phyloP scores from a whole-genome alignment of 78 protist genomes.

The Guillardia theta region DNA sequence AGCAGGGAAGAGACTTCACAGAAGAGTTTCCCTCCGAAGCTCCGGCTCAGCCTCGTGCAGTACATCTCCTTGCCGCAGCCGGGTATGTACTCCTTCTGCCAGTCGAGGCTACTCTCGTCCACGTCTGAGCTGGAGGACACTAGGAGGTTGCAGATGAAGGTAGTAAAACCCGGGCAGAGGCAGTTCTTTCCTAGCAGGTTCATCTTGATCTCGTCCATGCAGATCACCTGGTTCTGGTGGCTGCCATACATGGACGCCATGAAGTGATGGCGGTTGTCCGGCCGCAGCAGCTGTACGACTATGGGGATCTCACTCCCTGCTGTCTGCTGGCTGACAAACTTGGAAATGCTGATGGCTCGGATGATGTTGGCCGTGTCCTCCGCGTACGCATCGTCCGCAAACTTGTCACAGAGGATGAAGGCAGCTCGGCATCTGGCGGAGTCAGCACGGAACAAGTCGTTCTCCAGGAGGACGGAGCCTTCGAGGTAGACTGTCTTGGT shows the following conservation, averaged over 20 bases:
- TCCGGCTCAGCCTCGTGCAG: background rate
- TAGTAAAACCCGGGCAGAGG: background rate
- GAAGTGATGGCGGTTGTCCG: slow-evolving; percentile 2
- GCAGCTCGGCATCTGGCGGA: background rate
- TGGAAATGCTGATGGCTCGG: background rate
- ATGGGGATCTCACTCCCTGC: background rate
- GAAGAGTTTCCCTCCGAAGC: too few species aligned
- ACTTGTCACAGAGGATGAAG: background rate
- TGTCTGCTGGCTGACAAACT: background rate
- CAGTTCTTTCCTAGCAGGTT: background rate
- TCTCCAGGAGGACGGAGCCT: background rate
- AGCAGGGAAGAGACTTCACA: background rate
- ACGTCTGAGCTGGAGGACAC: background rate
- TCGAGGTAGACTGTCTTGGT: background rate
- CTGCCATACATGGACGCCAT: background rate
- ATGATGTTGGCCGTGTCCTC: slow-evolving; percentile 20
- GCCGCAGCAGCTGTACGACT: slow-evolving; percentile 8
- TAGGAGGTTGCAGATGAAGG: background rate
- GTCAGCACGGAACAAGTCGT: background rate
- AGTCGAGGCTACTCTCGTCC: background rate
- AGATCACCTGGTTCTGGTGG: background rate
- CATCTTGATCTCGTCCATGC: slow-evolving; percentile 35
- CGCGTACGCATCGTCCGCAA: background rate
- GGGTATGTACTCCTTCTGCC: background rate
- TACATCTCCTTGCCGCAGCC: slow-evolving; percentile 24